These are phyloP conservation scores for Ogataea glucozyma DNA, from an alignment of 805 yeast genomes.

Conservation along the genomic window DNA sequence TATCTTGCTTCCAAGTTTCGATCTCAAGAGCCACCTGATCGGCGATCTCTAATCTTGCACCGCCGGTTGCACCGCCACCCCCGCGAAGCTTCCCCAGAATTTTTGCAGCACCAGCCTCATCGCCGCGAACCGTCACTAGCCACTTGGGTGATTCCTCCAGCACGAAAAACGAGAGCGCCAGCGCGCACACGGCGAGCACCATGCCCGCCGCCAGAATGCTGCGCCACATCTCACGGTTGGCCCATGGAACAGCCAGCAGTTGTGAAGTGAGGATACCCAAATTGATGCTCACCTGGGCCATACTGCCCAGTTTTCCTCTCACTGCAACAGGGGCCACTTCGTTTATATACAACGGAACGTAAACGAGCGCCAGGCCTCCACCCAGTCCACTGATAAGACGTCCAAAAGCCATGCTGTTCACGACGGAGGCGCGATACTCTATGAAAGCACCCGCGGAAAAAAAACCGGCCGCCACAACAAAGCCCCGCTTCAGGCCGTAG, in stretches of 20 bases:
- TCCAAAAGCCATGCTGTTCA: slow-evolving; percentile 54
- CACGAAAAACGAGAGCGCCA: slow-evolving; percentile 41
- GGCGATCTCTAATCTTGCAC: too few relatives aligned
- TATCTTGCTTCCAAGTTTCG: slow-evolving; percentile 34
- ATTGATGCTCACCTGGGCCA: slow-evolving; percentile 86
- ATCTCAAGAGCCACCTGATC: slow-evolving; percentile 25
- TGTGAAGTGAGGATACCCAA: slow-evolving; percentile 84
- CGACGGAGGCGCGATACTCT: slow-evolving; percentile 51
- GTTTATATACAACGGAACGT: slow-evolving; percentile 77
- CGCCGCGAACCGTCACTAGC: slow-evolving; percentile 51
- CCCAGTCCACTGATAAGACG: slow-evolving; percentile 80
- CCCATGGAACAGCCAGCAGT: slow-evolving; percentile 65
- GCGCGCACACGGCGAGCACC: slow-evolving; percentile 50
- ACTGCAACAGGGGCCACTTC: slow-evolving; percentile 71
- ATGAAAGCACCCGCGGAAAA: slow-evolving; percentile 64
- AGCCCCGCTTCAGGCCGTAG: slow-evolving; percentile 62
- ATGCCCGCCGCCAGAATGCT: slow-evolving; percentile 63
- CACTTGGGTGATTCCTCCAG: slow-evolving; percentile 84
- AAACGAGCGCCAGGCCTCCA: slow-evolving; percentile 86
- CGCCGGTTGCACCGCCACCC: slow-evolving; percentile 10
- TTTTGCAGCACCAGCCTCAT: slow-evolving; percentile 32
- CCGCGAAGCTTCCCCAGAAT: slow-evolving; percentile 41
- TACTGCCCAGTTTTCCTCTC: slow-evolving; percentile 81
- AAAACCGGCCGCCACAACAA: slow-evolving; percentile 50
- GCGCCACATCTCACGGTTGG: slow-evolving; percentile 73